Percentiles rank a stretch among this genome's conserved stretches.
Evolutionary conservation across 441 rosid species (phyloP).

Genomic region (Erodium trifolium): DNA sequence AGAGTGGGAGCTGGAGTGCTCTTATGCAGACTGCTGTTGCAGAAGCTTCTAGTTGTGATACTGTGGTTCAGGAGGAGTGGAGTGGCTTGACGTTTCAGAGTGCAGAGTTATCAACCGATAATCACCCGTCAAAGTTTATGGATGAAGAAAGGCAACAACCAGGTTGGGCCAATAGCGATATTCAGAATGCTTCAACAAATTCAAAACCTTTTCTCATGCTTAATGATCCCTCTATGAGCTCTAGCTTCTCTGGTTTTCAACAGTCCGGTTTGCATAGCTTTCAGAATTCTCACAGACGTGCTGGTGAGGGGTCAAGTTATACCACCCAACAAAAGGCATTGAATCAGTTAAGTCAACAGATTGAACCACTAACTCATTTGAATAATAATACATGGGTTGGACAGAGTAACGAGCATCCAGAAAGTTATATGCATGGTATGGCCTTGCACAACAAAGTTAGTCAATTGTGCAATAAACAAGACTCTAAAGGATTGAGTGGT

Average conservation of each 20-base stretch:
- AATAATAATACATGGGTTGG: constrained; percentile 29
- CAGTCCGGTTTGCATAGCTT: constrained; percentile 28
- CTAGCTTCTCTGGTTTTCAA: constrained; percentile 45
- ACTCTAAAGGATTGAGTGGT: constrained; percentile 19
- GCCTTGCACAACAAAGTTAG: constrained; percentile 14
- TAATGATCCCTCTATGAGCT: constrained; percentile 24
- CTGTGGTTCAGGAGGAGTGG: constrained; percentile 51
- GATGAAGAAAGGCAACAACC: constrained; percentile 36
- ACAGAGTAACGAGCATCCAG: constrained; percentile 23
- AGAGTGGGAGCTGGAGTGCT: constrained; percentile 73
- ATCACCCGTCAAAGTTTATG: constrained; percentile 35
- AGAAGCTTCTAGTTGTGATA: constrained; percentile 55
- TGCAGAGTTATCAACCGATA: constrained; percentile 36
- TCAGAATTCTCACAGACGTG: constrained; percentile 27
- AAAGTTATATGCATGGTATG: constrained; percentile 14
- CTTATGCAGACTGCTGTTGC: constrained; percentile 60
- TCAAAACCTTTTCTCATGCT: constrained; percentile 25
- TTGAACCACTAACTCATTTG: constrained; percentile 25
- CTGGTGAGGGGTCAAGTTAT: constrained; percentile 35
- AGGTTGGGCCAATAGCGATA: constrained; percentile 33
- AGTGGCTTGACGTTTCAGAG: constrained; percentile 52
- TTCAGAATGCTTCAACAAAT: constrained; percentile 28
- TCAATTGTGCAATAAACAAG: constrained; percentile 7
- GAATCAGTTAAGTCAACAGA: constrained; percentile 26
- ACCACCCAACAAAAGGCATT: constrained; percentile 30